Evolutionary conservation across 1,139 yeast species (phyloP).

Genomic region (Hansenula sp.): DNA sequence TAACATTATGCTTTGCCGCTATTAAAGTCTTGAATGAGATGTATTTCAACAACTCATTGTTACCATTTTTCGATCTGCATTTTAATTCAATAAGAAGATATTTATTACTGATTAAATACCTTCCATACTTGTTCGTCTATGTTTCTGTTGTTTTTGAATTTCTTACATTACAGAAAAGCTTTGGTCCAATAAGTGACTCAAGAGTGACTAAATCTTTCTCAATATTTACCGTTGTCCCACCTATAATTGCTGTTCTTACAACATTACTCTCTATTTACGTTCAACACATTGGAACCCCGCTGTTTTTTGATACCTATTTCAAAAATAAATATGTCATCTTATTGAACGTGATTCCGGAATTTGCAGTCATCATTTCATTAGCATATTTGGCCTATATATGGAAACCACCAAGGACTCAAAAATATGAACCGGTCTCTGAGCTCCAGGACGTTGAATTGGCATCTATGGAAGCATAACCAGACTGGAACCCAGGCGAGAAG

Average conservation of each 20-base stretch:
- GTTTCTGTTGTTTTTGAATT: slow-evolving; percentile 1
- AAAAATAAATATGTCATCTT: neutral
- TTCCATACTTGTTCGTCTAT: neutral
- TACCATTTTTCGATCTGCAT: slow-evolving; percentile 3
- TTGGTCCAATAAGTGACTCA: neutral
- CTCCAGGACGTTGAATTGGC: neutral
- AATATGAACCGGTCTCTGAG: neutral
- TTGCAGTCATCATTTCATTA: neutral
- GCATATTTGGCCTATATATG: neutral
- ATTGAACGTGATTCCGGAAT: neutral
- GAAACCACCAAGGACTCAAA: neutral
- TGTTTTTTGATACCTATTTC: neutral
- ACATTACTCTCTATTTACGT: neutral
- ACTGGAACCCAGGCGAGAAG: no score
- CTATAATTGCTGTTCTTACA: neutral
- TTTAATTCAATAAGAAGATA: slow-evolving; percentile 1
- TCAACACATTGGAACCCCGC: neutral
- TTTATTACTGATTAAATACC: neutral
- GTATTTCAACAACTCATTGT: neutral
- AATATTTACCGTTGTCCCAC: neutral
- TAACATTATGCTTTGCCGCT: neutral
- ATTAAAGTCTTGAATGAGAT: neutral
- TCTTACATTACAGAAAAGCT: neutral
- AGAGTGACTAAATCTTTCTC: neutral
- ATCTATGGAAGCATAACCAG: neutral